Evolutionary conservation across 1,284 basidiomycete genomes (phyloP), one percentile per base, ranked within the genome.

Genomic region (Coniferiporia sulphurascens): DNA sequence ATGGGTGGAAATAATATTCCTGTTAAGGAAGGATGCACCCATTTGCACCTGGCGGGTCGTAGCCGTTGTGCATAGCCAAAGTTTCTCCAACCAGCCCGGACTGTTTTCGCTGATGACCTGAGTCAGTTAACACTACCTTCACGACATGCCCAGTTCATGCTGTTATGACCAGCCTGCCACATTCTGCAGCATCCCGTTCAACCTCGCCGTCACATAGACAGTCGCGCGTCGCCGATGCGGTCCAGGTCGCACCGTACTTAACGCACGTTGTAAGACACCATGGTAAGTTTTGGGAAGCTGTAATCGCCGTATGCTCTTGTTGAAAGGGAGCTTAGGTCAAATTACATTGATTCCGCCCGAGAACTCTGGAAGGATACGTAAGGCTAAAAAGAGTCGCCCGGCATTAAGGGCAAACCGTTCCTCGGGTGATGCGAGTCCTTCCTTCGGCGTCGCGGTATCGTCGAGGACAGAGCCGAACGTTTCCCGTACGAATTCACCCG

Each of bases 161-260:
- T 58, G 56, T 17, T 36, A 59, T 59, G 58, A 52, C 58, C 35
- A 55, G 52, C 12, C 49, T 51, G 41, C 50, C 48, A 27, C n/a
- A 36, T 32, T 46, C 15, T n/a, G n/a, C 34, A 52, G 46, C 44
- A 10, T 22, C 38, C 13, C 50, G 15, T 10, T 44, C 52, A 34
- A 45, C 57, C 6, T 48, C 57, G 32, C 17, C 45, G 36, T 32
- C 49, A 41, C 35, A 38, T 45, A 8, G 21, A 9, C 22, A 34
- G n/a, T 60, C 59, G 19, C 53, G 72, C 69, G 66, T 70, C 73
- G 70, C 76, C 72, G 38, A 41, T 72, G 76, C 79, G 73, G 74
- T 74, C 66, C 76, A 74, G 64, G 76, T 80, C 66, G 75, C 80
- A 45, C 83, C 84, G 62, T 86, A 83, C 74, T 78, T 84, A 63